A percentile compares a stretch with the other conserved stretches of the same genome.
Conservation (phyloP, 2,329 filamentous ascomycete genomes). For the Aspergillus pseudoterreus region DNA sequence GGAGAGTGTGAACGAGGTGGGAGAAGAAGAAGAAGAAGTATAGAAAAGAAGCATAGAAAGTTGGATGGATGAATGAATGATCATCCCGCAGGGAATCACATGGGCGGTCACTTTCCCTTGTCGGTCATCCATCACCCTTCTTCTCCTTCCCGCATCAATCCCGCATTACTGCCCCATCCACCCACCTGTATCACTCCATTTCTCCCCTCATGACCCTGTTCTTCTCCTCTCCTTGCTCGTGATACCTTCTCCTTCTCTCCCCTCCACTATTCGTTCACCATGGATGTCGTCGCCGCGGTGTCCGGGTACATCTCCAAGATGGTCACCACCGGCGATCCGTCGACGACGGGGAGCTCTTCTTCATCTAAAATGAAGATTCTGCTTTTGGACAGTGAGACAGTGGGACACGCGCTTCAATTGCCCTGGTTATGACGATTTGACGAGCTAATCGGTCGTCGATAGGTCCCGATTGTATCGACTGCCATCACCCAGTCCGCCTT, state of each 20-base stretch:
- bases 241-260: neutral
- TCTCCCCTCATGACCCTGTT: neutral
- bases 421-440: slow-evolving; percentile 1
- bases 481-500: slow-evolving; percentile 93
- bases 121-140: neutral
- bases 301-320: slow-evolving; percentile 96
- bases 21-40: neutral
- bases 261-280: slow-evolving; percentile 41
- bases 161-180: neutral
- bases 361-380: slow-evolving; percentile 97
- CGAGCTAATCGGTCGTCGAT: slow-evolving; percentile 17
- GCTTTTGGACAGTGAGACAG: slow-evolving; percentile 86
- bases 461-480: slow-evolving; percentile 87
- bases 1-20: neutral
- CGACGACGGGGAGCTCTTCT: slow-evolving; percentile 55
- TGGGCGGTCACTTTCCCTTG: slow-evolving; percentile 2
- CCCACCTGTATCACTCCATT: neutral
- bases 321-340: slow-evolving; percentile 72
- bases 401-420: slow-evolving; percentile 46
- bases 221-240: neutral
- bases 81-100: neutral
- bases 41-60: slow-evolving; percentile 1
- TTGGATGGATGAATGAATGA: neutral
- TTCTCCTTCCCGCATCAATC: neutral
- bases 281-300: slow-evolving; percentile 93